These are phyloP conservation scores for Diaporthe sp. DNA, from an alignment of 2,329 filamentous ascomycete species.

Conservation along the genomic window DNA sequence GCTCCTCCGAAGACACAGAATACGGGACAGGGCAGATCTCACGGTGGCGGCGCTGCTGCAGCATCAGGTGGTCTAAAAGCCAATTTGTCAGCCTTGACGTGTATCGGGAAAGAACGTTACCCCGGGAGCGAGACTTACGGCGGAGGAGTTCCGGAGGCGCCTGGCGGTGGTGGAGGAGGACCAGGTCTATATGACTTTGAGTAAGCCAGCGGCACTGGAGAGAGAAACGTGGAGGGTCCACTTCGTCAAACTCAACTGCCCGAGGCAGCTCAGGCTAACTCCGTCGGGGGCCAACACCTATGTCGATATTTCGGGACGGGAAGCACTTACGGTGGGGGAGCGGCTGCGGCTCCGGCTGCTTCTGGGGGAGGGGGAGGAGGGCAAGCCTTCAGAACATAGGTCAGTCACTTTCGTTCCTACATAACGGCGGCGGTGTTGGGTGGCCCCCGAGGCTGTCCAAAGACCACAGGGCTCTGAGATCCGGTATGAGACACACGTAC, in stretches of 20 bases:
- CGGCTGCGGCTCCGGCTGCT: background rate
- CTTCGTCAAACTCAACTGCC: background rate
- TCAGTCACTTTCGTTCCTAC: background rate
- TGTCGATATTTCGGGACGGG: background rate
- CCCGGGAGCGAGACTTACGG: background rate
- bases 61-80: background rate
- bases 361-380: conserved; percentile 6
- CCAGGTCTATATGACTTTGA: background rate
- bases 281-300: background rate
- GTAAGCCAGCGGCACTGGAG: background rate
- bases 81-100: background rate
- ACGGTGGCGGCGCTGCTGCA: background rate
- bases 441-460: background rate
- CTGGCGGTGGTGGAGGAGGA: conserved; percentile 2
- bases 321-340: conserved; percentile 5
- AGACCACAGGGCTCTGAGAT: background rate
- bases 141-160: conserved; percentile 9
- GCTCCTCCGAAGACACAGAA: too few relatives aligned
- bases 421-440: background rate
- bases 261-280: background rate
- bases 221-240: background rate
- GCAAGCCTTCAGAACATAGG: conserved; percentile 5
- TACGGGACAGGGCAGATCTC: background rate
- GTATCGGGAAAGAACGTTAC: background rate
- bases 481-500: background rate